Evolutionary conservation across 1,284 basidiomycete species (phyloP).

Genomic region (Ganoderma boninense): DNA sequence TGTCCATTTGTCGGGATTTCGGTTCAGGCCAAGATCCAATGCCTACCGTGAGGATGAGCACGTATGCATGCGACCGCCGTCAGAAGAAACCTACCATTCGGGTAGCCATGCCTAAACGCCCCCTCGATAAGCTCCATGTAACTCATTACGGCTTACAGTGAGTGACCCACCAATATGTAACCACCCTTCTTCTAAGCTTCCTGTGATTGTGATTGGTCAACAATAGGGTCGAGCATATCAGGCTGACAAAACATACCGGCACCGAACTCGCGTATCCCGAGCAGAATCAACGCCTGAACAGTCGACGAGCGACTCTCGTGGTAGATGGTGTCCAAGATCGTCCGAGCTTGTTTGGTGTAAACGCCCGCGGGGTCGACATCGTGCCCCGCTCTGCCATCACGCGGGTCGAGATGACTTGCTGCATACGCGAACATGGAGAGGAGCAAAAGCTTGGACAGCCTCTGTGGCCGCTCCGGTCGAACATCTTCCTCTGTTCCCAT

Average conservation of each 20-base stretch:
- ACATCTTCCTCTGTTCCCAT: constrained; percentile 2
- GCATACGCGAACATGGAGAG: constrained; percentile 83
- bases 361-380: constrained; percentile 41
- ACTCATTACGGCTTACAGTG: neutral
- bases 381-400: constrained; percentile 49
- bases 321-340: constrained; percentile 69
- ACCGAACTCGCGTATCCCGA: constrained; percentile 86
- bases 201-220: constrained; percentile 34
- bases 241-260: constrained; percentile 53
- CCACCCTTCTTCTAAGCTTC: constrained; percentile 84
- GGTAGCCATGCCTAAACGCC: constrained; percentile 70
- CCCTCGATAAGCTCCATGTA: neutral
- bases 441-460: constrained; percentile 77
- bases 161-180: constrained; percentile 69
- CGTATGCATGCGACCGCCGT: too few relatives aligned
- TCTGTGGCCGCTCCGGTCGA: constrained; percentile 53
- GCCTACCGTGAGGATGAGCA: constrained; percentile 56
- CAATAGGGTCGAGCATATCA: neutral
- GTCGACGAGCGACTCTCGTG: constrained; percentile 74
- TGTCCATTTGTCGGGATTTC: constrained; percentile 81
- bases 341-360: constrained; percentile 72
- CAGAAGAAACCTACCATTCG: too few relatives aligned
- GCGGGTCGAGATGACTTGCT: constrained; percentile 62
- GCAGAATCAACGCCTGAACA: constrained; percentile 77
- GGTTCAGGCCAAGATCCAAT: constrained; percentile 85